A percentile compares a stretch with the other conserved stretches of the same genome.
Evolutionary conservation across 2,329 filamentous ascomycete genomes (phyloP).

Genomic region (Hyphodiscus sp.): DNA sequence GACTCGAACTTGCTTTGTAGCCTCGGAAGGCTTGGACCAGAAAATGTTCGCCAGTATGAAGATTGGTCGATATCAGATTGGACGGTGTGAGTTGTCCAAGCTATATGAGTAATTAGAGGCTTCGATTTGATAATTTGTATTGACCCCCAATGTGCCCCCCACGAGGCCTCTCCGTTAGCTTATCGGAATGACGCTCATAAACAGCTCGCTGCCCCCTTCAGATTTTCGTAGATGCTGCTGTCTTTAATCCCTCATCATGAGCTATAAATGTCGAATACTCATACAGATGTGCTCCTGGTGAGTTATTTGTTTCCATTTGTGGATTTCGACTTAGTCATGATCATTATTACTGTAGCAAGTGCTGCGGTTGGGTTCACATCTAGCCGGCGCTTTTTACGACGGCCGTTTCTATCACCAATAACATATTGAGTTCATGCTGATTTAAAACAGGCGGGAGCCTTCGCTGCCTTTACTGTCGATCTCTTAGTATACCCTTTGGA

Average conservation of each 20-base stretch:
- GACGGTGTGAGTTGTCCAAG: not conserved
- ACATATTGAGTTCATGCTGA: constrained; percentile 3
- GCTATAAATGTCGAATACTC: constrained; percentile 39
- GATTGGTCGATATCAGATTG: not conserved
- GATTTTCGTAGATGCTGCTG: not conserved
- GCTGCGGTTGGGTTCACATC: not conserved
- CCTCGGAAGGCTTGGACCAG: constrained; percentile 25
- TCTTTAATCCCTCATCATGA: constrained; percentile 12
- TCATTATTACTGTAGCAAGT: not conserved
- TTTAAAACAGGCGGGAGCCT: constrained; percentile 64
- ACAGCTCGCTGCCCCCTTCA: not conserved
- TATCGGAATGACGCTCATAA: constrained; percentile 10
- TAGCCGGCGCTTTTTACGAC: not conserved
- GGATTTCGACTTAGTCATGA: not conserved
- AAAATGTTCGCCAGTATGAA: constrained; percentile 27
- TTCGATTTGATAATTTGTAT: not conserved
- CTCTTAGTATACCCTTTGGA: constrained; percentile 73
- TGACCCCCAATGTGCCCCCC: too few relatives aligned
- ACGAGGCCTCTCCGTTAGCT: not conserved
- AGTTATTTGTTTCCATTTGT: constrained; percentile 25
- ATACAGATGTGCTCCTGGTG: constrained; percentile 51
- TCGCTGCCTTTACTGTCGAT: constrained; percentile 81
- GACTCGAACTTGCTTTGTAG: constrained; percentile 16
- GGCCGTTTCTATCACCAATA: not conserved
- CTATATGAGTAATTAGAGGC: not conserved